Base-by-base conservation (phyloP, 345 rosid genomes). In the Eucalyptus cloeziana region DNA sequence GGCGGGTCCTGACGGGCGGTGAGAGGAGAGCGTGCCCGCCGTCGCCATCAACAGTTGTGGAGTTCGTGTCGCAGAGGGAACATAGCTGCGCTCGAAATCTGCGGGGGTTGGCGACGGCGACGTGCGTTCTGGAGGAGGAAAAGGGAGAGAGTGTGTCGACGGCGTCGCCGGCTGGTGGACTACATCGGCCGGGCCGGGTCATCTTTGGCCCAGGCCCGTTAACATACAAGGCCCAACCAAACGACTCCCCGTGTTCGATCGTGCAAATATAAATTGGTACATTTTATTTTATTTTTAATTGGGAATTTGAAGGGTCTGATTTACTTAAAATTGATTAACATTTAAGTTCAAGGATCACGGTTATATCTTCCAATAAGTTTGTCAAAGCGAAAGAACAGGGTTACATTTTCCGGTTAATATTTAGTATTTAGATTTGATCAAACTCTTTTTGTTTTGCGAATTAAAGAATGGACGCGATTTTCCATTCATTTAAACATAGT, bases 371-470 rank as follows among this genome's bases (percentile, higher is more conserved):
- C 25, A 17, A 17, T 33, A 10, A 33, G 81, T 71, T 33, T 37
- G 16, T 33, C 81, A 71, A 71, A 10, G 40, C 25, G 25, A 52
- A 7, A 21, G 25, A 52, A 52, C 0, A 21, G 58, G 5, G 0
- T 17, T 10, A 10, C 25, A 71, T 15, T 15, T 69, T 71, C 0
- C 22, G 3, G 13, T 19, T 71, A 71, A 17, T 17, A 71, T 71
- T 33, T 71, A 33, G 81, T 25, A 4, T 22, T 17, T 17, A 19
- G 24, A 37, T 71, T 71, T 71, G 81, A 71, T 33, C 25, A 37
- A 33, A 4, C 25, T 0, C 4, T 3, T 8, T 71, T 5, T 7
- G 7, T 0, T 2, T 2, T 37, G 13, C 0, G 3, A 4, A 71
- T 71, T 71, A 17, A 33, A 33, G 43, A 71, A 33, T 13, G 0